These are phyloP conservation scores for Penicillium daleae DNA, from an alignment of 495 filamentous ascomycete genomes.

Conservation along the genomic window DNA sequence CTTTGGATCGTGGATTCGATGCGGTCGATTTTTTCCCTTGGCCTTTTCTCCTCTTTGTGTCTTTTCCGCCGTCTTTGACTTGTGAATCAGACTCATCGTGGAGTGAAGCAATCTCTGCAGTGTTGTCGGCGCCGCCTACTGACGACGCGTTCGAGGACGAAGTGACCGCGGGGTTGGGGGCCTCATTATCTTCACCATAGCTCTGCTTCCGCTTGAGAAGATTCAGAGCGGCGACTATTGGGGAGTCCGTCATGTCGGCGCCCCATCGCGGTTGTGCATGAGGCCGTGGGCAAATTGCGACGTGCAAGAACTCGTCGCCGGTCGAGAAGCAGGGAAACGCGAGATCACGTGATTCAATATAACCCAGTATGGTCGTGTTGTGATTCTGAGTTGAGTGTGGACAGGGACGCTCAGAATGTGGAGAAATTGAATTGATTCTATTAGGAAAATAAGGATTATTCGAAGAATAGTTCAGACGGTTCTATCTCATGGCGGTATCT, in stretches of 20 bases:
- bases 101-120: background rate
- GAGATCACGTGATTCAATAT: conserved; percentile 25
- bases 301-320: background rate
- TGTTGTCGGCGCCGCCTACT: background rate
- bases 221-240: background rate
- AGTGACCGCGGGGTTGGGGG: background rate
- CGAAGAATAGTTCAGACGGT: too few species aligned
- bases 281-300: background rate
- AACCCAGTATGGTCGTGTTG: conserved; percentile 4
- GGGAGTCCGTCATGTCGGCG: conserved; percentile 31
- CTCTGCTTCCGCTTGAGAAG: conserved; percentile 28
- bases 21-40: conserved; percentile 14
- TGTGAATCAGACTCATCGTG: background rate
- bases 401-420: background rate
- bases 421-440: background rate
- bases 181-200: conserved; percentile 12
- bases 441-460: too few species aligned
- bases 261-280: conserved; percentile 32
- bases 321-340: conserved; percentile 11
- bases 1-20: conserved; percentile 13
- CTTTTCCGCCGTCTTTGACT: conserved; percentile 2
- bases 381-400: too few species aligned
- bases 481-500: background rate
- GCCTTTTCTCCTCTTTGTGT: conserved; percentile 5
- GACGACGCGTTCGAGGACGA: conserved; percentile 27